A percentile compares a stretch with the other conserved stretches of the same genome.
Evolutionary conservation across 352 stramenopile species (phyloP).

Genomic region (Phytophthora macrochlamydospora): DNA sequence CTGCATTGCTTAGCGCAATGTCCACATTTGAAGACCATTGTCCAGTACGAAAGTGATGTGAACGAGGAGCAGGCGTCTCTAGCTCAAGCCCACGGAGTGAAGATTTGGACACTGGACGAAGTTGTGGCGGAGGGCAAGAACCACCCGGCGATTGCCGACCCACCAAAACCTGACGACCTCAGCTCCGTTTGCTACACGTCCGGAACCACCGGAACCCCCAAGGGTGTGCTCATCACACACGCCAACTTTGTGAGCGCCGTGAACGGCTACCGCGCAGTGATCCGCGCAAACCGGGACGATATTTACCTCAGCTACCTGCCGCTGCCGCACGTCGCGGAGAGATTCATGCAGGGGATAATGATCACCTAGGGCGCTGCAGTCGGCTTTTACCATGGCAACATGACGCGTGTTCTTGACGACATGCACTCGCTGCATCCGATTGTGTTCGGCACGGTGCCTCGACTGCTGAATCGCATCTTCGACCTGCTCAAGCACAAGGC

Average conservation of each 20-base stretch:
- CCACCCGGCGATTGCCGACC: slow-evolving; percentile 46
- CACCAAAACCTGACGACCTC: slow-evolving; percentile 74
- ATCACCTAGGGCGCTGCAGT: slow-evolving; percentile 79
- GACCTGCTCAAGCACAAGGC: slow-evolving; percentile 87
- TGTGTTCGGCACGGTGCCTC: slow-evolving; percentile 89
- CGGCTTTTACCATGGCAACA: slow-evolving; percentile 78
- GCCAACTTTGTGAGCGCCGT: slow-evolving; percentile 39
- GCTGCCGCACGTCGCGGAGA: slow-evolving; percentile 94
- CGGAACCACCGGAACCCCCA: slow-evolving; percentile 64
- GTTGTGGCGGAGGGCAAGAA: slow-evolving; percentile 33
- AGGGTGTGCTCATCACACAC: slow-evolving; percentile 60
- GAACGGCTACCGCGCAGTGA: slow-evolving; percentile 19
- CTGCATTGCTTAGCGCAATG: slow-evolving; percentile 39
- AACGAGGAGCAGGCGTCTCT: slow-evolving; percentile 22
- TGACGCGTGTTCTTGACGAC: slow-evolving; percentile 89
- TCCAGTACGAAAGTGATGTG: slow-evolving; percentile 45
- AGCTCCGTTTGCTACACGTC: slow-evolving; percentile 90
- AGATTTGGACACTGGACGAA: slow-evolving; percentile 39
- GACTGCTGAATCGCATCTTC: slow-evolving; percentile 95
- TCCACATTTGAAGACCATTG: slow-evolving; percentile 46
- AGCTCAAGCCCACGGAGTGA: slow-evolving; percentile 1
- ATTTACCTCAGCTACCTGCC: slow-evolving; percentile 95
- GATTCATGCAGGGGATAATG: slow-evolving; percentile 87
- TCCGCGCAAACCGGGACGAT: slow-evolving; percentile 51
- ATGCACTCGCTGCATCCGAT: slow-evolving; percentile 88